Evolutionary conservation across 352 stramenopile species (phyloP), one percentile per base, ranked within the genome.

Genomic region (Pythium phragmiticola): DNA sequence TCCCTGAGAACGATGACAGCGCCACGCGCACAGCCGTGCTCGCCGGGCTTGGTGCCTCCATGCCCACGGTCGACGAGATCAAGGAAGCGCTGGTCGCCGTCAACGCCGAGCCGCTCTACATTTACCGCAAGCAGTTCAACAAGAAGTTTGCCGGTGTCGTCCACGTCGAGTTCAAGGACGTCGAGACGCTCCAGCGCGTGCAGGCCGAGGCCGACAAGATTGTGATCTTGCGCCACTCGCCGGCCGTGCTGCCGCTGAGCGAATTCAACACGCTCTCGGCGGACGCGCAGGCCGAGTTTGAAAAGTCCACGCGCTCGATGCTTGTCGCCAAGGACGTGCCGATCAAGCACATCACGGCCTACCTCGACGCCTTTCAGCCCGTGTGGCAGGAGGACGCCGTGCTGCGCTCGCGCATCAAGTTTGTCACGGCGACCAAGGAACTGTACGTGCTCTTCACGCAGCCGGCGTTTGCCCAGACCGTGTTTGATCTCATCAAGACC

Each of bases 391-490:
- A 90, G 12, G 75, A 95, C 43, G 58, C 75, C 5, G 73, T 73
- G 55, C 74, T 94, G 60, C 84, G 83, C 48, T 74, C 82, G 13
- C 82, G 86, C 45, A 72, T 94, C 57, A 88, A 88, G 55, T 85
- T 90, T 61, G 76, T 83, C 37, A 73, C 76, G 16, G 82, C 86
- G 16, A 76, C 73, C 8, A 75, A 82, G 48, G 80, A 88, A 60
- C 80, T 95, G 8, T 91, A 93, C 66, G 62, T 95, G 69, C 68
- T 94, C 13, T 95, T 90, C 66, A 73, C 82, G 66, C 82, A 94
- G 65, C 57, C 85, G 34, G 60, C 72, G 8, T 87, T 90, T 51
- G 87, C 87, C 11, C 68, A 90, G 60, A 74, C 84, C 51, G 78
- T 91, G 58, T 62, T 73, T 23, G 77, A 88, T 45, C 51, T 67